These are phyloP conservation scores for Scenedesmus sp. DNA, from an alignment of 163 green algal species.

Conservation along the genomic window DNA sequence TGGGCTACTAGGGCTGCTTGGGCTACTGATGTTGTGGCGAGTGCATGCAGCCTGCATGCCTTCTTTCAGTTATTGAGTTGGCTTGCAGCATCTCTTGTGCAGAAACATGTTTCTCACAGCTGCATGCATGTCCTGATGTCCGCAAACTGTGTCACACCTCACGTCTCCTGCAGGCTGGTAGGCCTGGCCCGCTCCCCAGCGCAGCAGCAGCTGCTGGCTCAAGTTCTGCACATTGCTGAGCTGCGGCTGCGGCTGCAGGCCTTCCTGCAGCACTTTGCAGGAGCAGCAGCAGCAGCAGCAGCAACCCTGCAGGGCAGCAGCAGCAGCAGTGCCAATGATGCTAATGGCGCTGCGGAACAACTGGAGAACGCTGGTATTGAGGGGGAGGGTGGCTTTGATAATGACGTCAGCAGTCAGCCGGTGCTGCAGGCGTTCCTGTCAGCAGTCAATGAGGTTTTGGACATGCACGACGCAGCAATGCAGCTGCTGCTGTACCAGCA, in stretches of 20 bases:
- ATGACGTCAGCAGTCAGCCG: neutral
- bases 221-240: conserved; percentile 33
- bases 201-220: neutral
- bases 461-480: conserved; percentile 39
- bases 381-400: neutral
- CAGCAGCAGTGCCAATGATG: conserved; percentile 1
- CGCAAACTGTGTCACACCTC: neutral
- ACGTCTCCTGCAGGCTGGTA: neutral
- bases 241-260: conserved; percentile 30
- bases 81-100: neutral
- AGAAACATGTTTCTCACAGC: too few relatives aligned
- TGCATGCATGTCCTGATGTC: neutral
- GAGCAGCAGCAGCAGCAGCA: neutral
- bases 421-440: conserved; percentile 27
- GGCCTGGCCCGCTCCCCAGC: conserved; percentile 22
- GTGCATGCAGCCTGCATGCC: neutral
- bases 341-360: neutral
- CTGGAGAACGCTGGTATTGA: neutral
- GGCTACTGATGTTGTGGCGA: neutral
- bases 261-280: conserved; percentile 43
- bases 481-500: conserved; percentile 28
- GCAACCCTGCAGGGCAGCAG: neutral
- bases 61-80: neutral
- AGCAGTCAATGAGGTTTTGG: conserved; percentile 18
- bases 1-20: neutral